A percentile compares a stretch with the other conserved stretches of the same genome.
Evolutionary conservation across 805 yeast genomes (phyloP).

Genomic region (Candida sithepensis): DNA sequence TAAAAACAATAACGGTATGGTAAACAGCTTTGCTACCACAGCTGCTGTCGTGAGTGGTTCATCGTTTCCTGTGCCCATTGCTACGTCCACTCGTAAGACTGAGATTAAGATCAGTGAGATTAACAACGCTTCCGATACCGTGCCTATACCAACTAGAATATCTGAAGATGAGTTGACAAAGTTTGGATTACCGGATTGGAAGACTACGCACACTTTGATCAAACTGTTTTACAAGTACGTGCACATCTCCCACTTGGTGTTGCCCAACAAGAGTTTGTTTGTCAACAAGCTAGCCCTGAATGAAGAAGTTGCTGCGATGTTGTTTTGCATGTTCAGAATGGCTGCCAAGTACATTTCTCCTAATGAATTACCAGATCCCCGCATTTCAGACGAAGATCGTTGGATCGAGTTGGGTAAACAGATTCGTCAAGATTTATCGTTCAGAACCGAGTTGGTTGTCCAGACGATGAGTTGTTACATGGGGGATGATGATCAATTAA

Average conservation of each 20-base stretch:
- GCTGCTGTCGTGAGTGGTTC: no score
- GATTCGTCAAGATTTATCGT: slow-evolving; percentile 29
- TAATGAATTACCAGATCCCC: slow-evolving; percentile 21
- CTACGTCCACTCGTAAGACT: not conserved
- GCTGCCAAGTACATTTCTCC: slow-evolving; percentile 31
- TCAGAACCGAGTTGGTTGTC: slow-evolving; percentile 26
- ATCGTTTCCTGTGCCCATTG: not conserved
- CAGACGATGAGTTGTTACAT: slow-evolving; percentile 24
- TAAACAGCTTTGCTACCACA: no score
- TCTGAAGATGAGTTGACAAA: slow-evolving; percentile 28
- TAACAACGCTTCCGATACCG: not conserved
- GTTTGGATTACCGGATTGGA: slow-evolving; percentile 37
- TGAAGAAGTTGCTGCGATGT: slow-evolving; percentile 25
- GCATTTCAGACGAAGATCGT: slow-evolving; percentile 30
- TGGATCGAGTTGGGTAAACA: slow-evolving; percentile 36
- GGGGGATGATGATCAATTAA: slow-evolving; percentile 24
- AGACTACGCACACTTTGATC: slow-evolving; percentile 30
- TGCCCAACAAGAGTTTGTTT: slow-evolving; percentile 34
- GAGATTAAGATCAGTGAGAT: not conserved
- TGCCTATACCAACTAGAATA: slow-evolving; percentile 9
- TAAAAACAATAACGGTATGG: no score
- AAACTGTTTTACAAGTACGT: slow-evolving; percentile 40
- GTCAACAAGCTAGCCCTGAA: slow-evolving; percentile 29
- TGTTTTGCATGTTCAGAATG: slow-evolving; percentile 34
- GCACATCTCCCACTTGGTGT: slow-evolving; percentile 34